Percentiles rank a stretch among this genome's conserved stretches.
These are phyloP conservation scores for Phaeolepiota aurea DNA, from an alignment of 768 basidiomycete genomes.

Conservation along the genomic window DNA sequence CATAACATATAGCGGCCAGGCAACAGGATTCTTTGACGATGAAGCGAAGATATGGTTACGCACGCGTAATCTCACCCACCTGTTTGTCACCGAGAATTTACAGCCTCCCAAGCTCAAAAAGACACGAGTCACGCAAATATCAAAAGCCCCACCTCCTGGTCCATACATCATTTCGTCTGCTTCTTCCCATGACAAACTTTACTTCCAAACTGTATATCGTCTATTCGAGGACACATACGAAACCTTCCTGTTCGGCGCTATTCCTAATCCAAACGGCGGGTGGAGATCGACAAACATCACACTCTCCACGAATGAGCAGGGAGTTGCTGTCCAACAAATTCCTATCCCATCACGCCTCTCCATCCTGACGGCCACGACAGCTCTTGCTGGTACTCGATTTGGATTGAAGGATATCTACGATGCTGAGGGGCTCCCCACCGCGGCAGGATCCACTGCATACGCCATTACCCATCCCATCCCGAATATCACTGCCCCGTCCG, in stretches of 20 bases:
- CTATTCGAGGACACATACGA: constrained; percentile 34
- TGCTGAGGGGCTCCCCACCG: constrained; percentile 22
- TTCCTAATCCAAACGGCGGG: constrained; percentile 25
- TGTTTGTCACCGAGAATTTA: constrained; percentile 15
- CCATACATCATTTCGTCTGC: constrained; percentile 17
- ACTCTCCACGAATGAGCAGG: constrained; percentile 8
- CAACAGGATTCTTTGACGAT: constrained; percentile 15
- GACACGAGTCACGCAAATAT: constrained; percentile 8
- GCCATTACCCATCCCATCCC: constrained; percentile 23
- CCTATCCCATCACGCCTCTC: constrained; percentile 43
- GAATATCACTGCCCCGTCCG: constrained; percentile 26
- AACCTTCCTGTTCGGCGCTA: constrained; percentile 32
- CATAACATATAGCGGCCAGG: constrained; percentile 18
- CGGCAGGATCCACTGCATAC: constrained; percentile 26
- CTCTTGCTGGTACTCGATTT: constrained; percentile 38
- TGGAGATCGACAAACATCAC: constrained; percentile 24
- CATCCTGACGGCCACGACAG: constrained; percentile 16
- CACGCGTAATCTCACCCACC: constrained; percentile 11
- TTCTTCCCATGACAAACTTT: neutral
- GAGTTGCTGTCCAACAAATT: constrained; percentile 21
- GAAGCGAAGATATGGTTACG: constrained; percentile 18
- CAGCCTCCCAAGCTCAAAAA: constrained; percentile 9
- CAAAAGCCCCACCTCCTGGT: constrained; percentile 15
- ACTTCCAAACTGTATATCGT: constrained; percentile 22
- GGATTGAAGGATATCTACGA: constrained; percentile 38